Conservation (phyloP, 1,139 yeast genomes). For the Hemisphaericaspora subhashii region DNA sequence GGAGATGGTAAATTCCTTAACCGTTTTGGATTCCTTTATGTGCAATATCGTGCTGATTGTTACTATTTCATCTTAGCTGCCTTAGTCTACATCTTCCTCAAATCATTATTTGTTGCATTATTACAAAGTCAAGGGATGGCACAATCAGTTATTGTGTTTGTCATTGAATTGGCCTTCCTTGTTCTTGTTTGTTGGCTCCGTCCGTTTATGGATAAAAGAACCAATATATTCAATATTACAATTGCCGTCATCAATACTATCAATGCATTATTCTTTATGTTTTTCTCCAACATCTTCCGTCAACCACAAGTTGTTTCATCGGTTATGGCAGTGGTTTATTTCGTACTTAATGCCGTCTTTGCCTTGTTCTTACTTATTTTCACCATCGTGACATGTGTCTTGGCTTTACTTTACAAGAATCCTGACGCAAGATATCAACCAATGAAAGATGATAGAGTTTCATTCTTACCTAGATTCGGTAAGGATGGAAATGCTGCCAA, state of each 20-base stretch:
- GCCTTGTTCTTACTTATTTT: constrained; percentile 79
- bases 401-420: constrained; percentile 83
- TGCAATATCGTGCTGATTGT: constrained; percentile 84
- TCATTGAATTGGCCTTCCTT: constrained; percentile 70
- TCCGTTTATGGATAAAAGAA: constrained; percentile 93
- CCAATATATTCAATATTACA: constrained; percentile 86
- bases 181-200: constrained; percentile 64
- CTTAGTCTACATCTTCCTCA: constrained; percentile 64
- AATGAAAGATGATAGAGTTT: constrained; percentile 93
- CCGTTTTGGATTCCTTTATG: constrained; percentile 89
- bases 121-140: constrained; percentile 77
- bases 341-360: constrained; percentile 84
- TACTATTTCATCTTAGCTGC: constrained; percentile 78
- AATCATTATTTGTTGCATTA: constrained; percentile 84
- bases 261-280: constrained; percentile 82
- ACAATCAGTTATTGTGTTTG: constrained; percentile 77
- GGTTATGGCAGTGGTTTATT: constrained; percentile 90
- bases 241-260: constrained; percentile 77
- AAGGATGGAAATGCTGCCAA: constrained; percentile 45
- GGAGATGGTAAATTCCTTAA: constrained; percentile 82
- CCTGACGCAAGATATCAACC: constrained; percentile 97
- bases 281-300: constrained; percentile 80
- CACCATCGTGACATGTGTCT: constrained; percentile 82
- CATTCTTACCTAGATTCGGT: constrained; percentile 69
- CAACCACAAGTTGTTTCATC: constrained; percentile 88